Percentiles rank a stretch among this genome's conserved stretches.
These are phyloP conservation scores for Mycogone perniciosa DNA, from an alignment of 2,329 filamentous ascomycete species.

Conservation along the genomic window DNA sequence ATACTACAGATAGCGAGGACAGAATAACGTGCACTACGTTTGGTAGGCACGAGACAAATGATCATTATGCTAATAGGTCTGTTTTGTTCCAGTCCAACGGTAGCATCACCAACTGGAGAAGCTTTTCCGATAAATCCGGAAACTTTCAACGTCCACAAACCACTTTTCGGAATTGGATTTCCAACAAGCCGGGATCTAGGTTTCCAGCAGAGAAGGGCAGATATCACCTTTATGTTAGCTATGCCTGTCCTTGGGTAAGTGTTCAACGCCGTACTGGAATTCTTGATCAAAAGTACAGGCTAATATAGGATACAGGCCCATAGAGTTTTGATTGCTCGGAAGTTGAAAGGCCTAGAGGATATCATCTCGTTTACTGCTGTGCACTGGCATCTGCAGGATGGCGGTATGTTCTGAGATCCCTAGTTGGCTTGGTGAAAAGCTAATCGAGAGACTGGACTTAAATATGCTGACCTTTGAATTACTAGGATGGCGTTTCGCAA, in stretches of 20 bases:
- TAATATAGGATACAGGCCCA: slow-evolving; percentile 48
- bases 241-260: slow-evolving; percentile 78
- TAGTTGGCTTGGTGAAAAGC: not conserved
- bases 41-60: too few species aligned
- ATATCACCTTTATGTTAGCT: slow-evolving; percentile 90
- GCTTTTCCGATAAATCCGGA: slow-evolving; percentile 66
- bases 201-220: slow-evolving; percentile 80
- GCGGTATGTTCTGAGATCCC: slow-evolving; percentile 32
- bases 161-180: slow-evolving; percentile 73
- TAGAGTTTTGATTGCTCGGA: slow-evolving; percentile 75
- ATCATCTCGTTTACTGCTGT: slow-evolving; percentile 72
- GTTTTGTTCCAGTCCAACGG: not conserved
- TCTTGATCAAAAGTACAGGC: not conserved
- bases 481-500: slow-evolving; percentile 66
- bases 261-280: too few species aligned
- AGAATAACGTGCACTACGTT: too few species aligned
- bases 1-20: too few species aligned
- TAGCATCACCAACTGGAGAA: slow-evolving; percentile 73
- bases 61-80: too few species aligned
- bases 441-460: not conserved
- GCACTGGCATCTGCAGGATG: slow-evolving; percentile 75
- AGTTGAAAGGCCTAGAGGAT: slow-evolving; percentile 85
- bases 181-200: slow-evolving; percentile 59
- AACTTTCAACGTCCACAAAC: slow-evolving; percentile 86
- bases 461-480: not conserved